Percentiles rank a stretch among this genome's conserved stretches.
Evolutionary conservation across 306 rosid genomes (phyloP).

Genomic region (Cucumis sativus): Cucumber_9930_V3 NC_026660.2:26417501-26418000

Average conservation of each 20-base stretch:
- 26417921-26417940: background rate
- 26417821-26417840: background rate
- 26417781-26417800: slow-evolving; percentile 7
- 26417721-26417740: slow-evolving; percentile 75
- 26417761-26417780: slow-evolving; percentile 57
- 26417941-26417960: background rate
- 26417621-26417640: background rate
- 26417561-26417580: background rate
- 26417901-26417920: background rate
- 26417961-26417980: background rate
- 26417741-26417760: slow-evolving; percentile 86
- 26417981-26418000: background rate
- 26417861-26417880: background rate
- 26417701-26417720: slow-evolving; percentile 90
- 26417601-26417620: background rate
- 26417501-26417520: background rate
- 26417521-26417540: background rate
- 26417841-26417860: background rate
- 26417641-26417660: slow-evolving; percentile 40
- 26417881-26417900: background rate
- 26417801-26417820: background rate
- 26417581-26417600: background rate
- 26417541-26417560: background rate
- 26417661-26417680: slow-evolving; percentile 33
- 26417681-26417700: slow-evolving; percentile 60